Evolutionary conservation across 1,139 yeast genomes (phyloP).

Genomic region (Blastobotrys malaysiensis): DNA sequence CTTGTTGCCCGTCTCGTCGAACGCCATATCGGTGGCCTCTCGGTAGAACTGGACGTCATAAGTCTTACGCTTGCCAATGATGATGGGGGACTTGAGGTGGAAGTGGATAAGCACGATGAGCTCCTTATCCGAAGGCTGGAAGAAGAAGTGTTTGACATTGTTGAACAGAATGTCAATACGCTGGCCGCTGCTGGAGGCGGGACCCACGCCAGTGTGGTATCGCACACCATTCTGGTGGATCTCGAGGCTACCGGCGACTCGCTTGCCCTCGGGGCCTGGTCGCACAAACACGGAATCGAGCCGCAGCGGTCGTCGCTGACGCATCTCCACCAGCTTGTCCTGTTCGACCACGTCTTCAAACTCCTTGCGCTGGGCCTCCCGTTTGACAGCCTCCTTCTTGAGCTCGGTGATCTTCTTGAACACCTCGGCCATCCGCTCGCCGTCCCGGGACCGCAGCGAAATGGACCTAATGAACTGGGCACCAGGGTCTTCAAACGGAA

Average conservation of each 20-base stretch:
- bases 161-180: constrained; percentile 82
- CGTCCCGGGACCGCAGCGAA: constrained; percentile 84
- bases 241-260: constrained; percentile 84
- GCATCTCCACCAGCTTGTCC: constrained; percentile 77
- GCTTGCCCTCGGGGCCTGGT: constrained; percentile 95
- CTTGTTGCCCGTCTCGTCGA: constrained; percentile 95
- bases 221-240: constrained; percentile 96
- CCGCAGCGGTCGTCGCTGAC: constrained; percentile 75
- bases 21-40: constrained; percentile 94
- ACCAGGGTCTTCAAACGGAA: constrained; percentile 89
- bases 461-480: constrained; percentile 83
- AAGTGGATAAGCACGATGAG: constrained; percentile 88
- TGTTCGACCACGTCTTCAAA: constrained; percentile 94
- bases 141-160: constrained; percentile 86
- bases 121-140: constrained; percentile 96
- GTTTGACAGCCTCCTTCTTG: constrained; percentile 85
- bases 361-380: constrained; percentile 87
- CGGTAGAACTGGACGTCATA: constrained; percentile 94
- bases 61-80: constrained; percentile 94
- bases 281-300: constrained; percentile 85
- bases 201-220: constrained; percentile 56
- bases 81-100: constrained; percentile 85
- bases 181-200: constrained; percentile 67
- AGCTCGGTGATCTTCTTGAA: constrained; percentile 86
- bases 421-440: constrained; percentile 87